phyloP scores from a whole-genome alignment of 2,329 filamentous ascomycete genomes.

The Diaporthe helianthi region DNA sequence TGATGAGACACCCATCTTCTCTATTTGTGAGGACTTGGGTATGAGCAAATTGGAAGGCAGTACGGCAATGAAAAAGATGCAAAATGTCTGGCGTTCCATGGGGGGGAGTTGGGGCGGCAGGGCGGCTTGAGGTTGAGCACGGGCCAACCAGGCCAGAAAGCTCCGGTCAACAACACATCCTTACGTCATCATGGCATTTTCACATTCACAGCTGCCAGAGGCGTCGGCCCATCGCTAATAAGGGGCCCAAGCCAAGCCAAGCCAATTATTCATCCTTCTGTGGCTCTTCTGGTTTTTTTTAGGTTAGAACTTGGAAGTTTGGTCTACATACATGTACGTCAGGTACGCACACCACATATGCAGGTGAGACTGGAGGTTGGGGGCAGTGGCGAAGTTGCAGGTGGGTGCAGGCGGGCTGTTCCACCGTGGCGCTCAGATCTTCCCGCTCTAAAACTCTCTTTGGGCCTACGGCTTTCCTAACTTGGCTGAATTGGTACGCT shows the following conservation, averaged over 20 bases:
- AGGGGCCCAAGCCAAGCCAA: neutral
- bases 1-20: neutral
- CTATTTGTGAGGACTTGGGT: no score
- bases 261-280: neutral
- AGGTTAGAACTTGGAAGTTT: neutral
- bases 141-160: slow-evolving; percentile 4
- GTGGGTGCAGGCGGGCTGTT: neutral
- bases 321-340: neutral
- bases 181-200: slow-evolving; percentile 24
- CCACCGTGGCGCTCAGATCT: slow-evolving; percentile 9
- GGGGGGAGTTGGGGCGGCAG: no score
- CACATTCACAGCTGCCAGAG: neutral
- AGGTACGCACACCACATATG: neutral
- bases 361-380: neutral
- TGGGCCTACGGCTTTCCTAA: neutral
- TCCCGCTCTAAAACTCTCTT: neutral
- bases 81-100: neutral
- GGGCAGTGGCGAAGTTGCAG: neutral
- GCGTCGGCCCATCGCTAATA: neutral
- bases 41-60: neutral
- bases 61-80: neutral
- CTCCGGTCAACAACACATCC: neutral
- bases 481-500: neutral
- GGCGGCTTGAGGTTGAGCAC: slow-evolving; percentile 11
- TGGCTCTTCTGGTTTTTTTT: neutral